Base-by-base conservation (phyloP, 1,284 basidiomycete species). In the Trametes hirsuta region DNA sequence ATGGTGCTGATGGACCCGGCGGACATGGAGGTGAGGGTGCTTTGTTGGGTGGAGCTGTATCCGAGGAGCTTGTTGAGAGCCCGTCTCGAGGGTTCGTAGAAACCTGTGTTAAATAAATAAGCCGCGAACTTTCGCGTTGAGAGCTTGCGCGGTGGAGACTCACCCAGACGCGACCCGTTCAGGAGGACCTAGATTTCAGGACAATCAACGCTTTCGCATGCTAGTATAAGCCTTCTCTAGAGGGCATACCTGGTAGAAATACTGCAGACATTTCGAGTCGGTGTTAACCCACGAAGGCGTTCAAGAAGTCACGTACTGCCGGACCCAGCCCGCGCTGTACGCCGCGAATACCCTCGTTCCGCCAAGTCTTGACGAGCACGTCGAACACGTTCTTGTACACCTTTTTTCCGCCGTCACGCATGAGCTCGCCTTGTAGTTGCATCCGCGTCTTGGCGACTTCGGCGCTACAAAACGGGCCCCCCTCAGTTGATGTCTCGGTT, bases 381-480 rank as follows among this genome's bases (percentile, higher is more conserved):
- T 98, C 96, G 41, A 94, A 68, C 1, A 91, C 92, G 71, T 89
- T 93, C 59, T 85, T 92, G 81, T 98, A 98, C 2, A 98, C 91
- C 69, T 84, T 90, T 62, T 83, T 75, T 9, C 84, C 84, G 10
- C 90, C 87, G 11, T 77, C 81, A 71, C 88, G 91, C 47, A 90
- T 84, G n/a, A 98, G 84, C 75, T 98, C 95, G 30, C 95, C 95
- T 73, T 97, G 94, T 18, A 98, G 83, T 72, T 97, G 95, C 51
- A 98, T 76, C 60, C 95, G 88, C 34, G 95, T 97, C 76, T 98
- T 97, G 61, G 93, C 91, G 30, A 97, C 94, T 72, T 97, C 95
- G 12, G 93, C 90, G 5, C 55, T 58, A 37, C 10, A 12, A 21
- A 4, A 10, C 22, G n/a, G 35, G 2, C 11, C 10, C 9, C 25